These are phyloP conservation scores for Xylaria sp. DNA, from an alignment of 2,329 filamentous ascomycete genomes.

Conservation along the genomic window DNA sequence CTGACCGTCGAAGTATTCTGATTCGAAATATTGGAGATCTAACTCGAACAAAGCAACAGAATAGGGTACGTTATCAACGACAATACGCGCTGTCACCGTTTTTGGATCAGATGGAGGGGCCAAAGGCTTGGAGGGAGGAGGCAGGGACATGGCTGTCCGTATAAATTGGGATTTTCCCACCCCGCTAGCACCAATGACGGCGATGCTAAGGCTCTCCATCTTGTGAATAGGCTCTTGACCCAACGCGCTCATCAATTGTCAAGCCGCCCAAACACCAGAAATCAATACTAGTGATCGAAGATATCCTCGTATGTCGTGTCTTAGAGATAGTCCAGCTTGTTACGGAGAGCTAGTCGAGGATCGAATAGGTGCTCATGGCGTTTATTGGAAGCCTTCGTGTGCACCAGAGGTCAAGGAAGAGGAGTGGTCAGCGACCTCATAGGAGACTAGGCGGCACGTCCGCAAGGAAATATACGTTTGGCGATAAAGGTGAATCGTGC, in stretches of 20 bases:
- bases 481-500: not conserved
- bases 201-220: constrained; percentile 73
- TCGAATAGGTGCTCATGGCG: constrained; percentile 28
- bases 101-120: constrained; percentile 63
- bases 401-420: constrained; percentile 4
- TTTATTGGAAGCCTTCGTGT: constrained; percentile 20
- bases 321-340: constrained; percentile 9
- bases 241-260: constrained; percentile 21
- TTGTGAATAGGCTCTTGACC: constrained; percentile 42
- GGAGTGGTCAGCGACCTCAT: not conserved
- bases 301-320: constrained; percentile 15
- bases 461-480: not conserved
- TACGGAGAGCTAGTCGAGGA: constrained; percentile 19
- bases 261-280: constrained; percentile 27
- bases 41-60: constrained; percentile 73
- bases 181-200: constrained; percentile 72
- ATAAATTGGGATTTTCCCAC: constrained; percentile 77
- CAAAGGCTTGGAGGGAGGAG: constrained; percentile 54
- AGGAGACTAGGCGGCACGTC: constrained; percentile 3
- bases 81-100: constrained; percentile 66
- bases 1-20: constrained; percentile 69
- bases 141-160: constrained; percentile 69
- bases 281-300: constrained; percentile 12
- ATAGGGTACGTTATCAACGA: constrained; percentile 68
- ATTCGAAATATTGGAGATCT: constrained; percentile 72